These are phyloP conservation scores for Amaranthus cruentus DNA, from an alignment of 148 eudicot genomes.

Conservation along the genomic window DNA sequence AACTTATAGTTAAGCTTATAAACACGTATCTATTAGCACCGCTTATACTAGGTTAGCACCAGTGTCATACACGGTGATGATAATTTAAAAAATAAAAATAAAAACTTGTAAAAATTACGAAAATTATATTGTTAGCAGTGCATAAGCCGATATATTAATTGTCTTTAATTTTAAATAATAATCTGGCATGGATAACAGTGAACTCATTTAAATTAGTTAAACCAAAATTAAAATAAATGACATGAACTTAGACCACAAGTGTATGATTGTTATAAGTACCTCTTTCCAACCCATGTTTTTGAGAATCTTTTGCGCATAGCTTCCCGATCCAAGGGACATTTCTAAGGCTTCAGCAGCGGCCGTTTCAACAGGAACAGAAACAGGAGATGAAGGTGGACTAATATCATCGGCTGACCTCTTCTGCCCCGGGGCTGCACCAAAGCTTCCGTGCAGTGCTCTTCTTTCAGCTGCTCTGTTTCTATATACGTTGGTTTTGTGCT, in stretches of 20 bases:
- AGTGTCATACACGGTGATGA: too few species aligned
- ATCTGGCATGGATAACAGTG: not conserved
- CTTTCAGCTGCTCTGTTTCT: conserved; percentile 98
- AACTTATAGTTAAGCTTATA: not conserved
- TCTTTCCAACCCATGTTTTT: conserved; percentile 98
- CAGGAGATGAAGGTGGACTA: conserved; percentile 34
- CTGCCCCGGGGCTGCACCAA: conserved; percentile 82
- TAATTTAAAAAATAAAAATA: too few species aligned
- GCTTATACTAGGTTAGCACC: too few species aligned
- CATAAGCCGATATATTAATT: too few species aligned
- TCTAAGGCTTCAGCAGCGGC: conserved; percentile 82
- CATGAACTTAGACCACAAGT: not conserved
- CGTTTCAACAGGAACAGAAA: conserved; percentile 38
- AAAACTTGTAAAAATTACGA: too few species aligned
- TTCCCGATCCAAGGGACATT: conserved; percentile 83
- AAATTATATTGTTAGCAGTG: too few species aligned
- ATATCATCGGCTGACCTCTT: conserved; percentile 35
- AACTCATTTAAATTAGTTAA: too few species aligned
- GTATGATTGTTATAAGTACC: conserved; percentile 35
- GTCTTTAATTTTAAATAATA: too few species aligned
- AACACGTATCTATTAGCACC: not conserved
- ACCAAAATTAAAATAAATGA: too few species aligned
- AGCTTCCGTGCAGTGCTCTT: conserved; percentile 83
- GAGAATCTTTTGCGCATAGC: conserved; percentile 76
- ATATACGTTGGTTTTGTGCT: conserved; percentile 40